Conservation (phyloP, 306 rosid species). For the Biancaea sappan region DNA sequence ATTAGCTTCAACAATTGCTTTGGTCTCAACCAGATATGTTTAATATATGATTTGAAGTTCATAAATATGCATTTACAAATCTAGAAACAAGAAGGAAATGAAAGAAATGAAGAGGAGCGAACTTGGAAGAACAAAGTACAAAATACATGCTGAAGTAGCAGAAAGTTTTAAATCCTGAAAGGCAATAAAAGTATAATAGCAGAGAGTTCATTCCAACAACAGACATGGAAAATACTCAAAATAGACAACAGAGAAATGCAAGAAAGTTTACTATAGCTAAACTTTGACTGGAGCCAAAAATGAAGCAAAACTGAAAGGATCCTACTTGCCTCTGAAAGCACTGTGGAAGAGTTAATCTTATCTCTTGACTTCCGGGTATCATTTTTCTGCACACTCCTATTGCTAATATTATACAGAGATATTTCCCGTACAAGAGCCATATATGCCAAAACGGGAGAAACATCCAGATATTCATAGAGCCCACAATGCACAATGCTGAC, state of each 20-base stretch:
- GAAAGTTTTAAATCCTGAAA: not conserved
- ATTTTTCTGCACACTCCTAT: slow-evolving; percentile 29
- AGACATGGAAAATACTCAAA: not conserved
- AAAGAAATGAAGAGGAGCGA: not conserved
- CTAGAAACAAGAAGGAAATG: slow-evolving; percentile 16
- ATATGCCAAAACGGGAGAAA: slow-evolving; percentile 74
- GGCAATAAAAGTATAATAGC: slow-evolving; percentile 12
- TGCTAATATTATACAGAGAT: slow-evolving; percentile 54
- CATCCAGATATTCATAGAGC: slow-evolving; percentile 57
- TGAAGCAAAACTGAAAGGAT: slow-evolving; percentile 6
- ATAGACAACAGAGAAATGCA: slow-evolving; percentile 10
- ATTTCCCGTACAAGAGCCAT: slow-evolving; percentile 69
- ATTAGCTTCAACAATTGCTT: not conserved
- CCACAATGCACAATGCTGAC: slow-evolving; percentile 69
- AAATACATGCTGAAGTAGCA: not conserved
- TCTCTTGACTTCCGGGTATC: slow-evolving; percentile 43
- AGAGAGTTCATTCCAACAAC: not conserved
- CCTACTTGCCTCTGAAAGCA: slow-evolving; percentile 62
- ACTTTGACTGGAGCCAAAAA: not conserved
- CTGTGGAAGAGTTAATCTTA: slow-evolving; percentile 45
- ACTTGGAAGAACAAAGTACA: slow-evolving; percentile 11
- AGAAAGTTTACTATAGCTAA: not conserved
- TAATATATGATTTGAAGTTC: not conserved
- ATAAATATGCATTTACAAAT: not conserved
- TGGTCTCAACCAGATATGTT: not conserved